These are phyloP conservation scores for Fusarium devonianum DNA, from an alignment of 2,329 filamentous ascomycete species.

Conservation along the genomic window DNA sequence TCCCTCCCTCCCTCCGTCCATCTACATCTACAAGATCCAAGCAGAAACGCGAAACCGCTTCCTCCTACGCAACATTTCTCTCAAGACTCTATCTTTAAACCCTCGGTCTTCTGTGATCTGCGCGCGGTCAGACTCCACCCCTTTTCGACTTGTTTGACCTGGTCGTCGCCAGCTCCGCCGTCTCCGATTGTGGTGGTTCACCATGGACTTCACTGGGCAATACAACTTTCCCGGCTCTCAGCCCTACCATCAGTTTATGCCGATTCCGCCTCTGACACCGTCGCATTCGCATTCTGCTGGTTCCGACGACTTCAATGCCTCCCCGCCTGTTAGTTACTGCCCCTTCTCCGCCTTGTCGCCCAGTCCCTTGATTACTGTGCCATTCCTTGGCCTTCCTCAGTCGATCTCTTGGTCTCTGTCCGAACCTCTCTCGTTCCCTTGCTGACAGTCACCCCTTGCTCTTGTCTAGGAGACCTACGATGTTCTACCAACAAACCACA, in stretches of 20 bases:
- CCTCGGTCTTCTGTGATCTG: neutral
- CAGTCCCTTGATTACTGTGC: constrained; percentile 39
- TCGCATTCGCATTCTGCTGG: constrained; percentile 62
- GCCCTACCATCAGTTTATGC: constrained; percentile 62
- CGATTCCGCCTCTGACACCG: constrained; percentile 61
- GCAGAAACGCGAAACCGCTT: too few species aligned
- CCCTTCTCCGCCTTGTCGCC: constrained; percentile 39
- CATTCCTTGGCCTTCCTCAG: constrained; percentile 45
- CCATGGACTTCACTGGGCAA: constrained; percentile 61
- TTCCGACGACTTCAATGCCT: constrained; percentile 64
- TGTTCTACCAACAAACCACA: constrained; percentile 49
- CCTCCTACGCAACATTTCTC: too few species aligned
- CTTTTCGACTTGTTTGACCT: constrained; percentile 16
- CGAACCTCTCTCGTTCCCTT: constrained; percentile 8
- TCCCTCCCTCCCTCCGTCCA: too few species aligned
- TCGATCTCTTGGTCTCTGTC: constrained; percentile 36
- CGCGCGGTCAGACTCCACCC: constrained; percentile 3
- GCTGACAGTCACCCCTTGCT: constrained; percentile 21
- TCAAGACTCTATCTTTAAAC: constrained; percentile 3
- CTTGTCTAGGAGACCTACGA: constrained; percentile 57
- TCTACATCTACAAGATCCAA: constrained; percentile 14
- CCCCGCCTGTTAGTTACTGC: constrained; percentile 59
- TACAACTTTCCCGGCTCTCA: constrained; percentile 58
- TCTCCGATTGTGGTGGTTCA: constrained; percentile 8
- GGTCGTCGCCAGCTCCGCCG: constrained; percentile 6